These are phyloP conservation scores for Termitomyces eurrhizus DNA, from an alignment of 768 basidiomycete genomes.

Conservation along the genomic window DNA sequence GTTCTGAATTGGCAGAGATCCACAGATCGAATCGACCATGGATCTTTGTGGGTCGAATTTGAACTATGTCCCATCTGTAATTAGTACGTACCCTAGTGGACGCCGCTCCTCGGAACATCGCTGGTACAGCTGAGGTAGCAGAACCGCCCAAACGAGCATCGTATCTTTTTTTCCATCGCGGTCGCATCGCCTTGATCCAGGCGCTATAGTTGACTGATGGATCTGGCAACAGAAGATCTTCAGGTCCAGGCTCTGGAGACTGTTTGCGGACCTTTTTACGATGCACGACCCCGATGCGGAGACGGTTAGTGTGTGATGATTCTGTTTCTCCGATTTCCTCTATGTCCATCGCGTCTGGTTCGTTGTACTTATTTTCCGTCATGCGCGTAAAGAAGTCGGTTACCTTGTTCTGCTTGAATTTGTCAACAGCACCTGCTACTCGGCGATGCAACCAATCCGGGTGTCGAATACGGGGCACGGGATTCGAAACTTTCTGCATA, in stretches of 20 bases:
- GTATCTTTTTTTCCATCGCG: conserved; percentile 67
- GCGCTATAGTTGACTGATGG: conserved; percentile 61
- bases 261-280: conserved; percentile 41
- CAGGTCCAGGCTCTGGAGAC: conserved; percentile 39
- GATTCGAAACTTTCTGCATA: conserved; percentile 95
- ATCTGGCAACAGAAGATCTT: conserved; percentile 53
- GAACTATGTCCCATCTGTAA: conserved; percentile 88
- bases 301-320: conserved; percentile 20
- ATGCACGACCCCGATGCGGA: conserved; percentile 51
- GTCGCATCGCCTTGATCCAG: conserved; percentile 76
- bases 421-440: conserved; percentile 86
- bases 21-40: conserved; percentile 86
- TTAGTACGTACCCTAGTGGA: conserved; percentile 51
- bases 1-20: conserved; percentile 77
- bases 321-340: conserved; percentile 49
- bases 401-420: conserved; percentile 97
- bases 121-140: conserved; percentile 48
- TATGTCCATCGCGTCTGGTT: conserved; percentile 45
- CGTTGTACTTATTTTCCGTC: conserved; percentile 26
- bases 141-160: conserved; percentile 41
- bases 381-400: conserved; percentile 83
- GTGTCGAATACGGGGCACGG: conserved; percentile 92
- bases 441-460: conserved; percentile 96
- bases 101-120: conserved; percentile 59
- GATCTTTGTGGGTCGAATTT: conserved; percentile 73